Percentiles rank a stretch among this genome's conserved stretches.
Evolutionary conservation across 805 yeast genomes (phyloP).

Genomic region (Ogataea pini): DNA sequence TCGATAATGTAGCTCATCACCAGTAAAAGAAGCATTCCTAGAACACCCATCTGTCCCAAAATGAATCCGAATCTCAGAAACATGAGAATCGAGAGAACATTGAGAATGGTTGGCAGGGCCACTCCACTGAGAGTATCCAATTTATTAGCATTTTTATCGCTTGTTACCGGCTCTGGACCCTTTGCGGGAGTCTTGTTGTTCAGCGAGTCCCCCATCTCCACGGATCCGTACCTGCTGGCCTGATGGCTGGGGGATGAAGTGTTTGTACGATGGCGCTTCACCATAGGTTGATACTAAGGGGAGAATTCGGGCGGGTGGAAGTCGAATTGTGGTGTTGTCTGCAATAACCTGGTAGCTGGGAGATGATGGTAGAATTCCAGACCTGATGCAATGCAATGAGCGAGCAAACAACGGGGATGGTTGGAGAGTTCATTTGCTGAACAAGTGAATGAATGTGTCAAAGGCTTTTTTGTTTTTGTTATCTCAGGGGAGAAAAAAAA

Average conservation of each 20-base stretch:
- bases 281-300: no score
- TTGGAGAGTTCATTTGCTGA: no score
- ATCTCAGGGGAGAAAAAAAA: not conserved
- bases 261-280: not conserved
- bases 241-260: not conserved
- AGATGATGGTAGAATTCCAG: no score
- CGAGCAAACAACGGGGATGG: not conserved
- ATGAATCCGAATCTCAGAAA: conserved; percentile 94
- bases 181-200: not conserved
- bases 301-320: no score
- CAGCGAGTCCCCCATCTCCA: not conserved
- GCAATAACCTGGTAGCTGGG: no score
- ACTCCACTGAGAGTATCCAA: conserved; percentile 86
- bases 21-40: conserved; percentile 71
- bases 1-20: conserved; percentile 77
- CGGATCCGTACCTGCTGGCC: conserved; percentile 1
- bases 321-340: no score
- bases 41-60: conserved; percentile 88
- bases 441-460: not conserved
- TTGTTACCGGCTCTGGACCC: not conserved
- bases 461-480: not conserved
- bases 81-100: conserved; percentile 92
- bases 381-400: no score
- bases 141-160: conserved; percentile 38
- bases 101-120: conserved; percentile 88